These are phyloP conservation scores for Torulaspora globosa DNA, from an alignment of 1,139 yeast genomes.

Conservation along the genomic window DNA sequence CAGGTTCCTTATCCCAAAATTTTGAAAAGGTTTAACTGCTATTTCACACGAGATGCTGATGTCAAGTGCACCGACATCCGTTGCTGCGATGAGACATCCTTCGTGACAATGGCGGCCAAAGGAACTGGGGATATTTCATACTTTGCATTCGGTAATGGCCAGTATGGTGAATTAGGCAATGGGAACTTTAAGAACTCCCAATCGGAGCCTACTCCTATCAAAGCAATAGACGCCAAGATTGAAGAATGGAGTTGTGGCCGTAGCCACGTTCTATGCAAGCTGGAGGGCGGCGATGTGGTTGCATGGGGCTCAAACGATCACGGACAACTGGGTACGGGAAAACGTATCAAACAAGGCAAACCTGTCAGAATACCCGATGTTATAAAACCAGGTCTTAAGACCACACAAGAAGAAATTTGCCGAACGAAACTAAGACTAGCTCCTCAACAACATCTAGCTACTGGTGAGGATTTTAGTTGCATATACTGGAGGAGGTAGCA, in stretches of 20 bases:
- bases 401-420: slow-evolving; percentile 16
- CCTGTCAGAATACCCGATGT: slow-evolving; percentile 56
- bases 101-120: slow-evolving; percentile 42
- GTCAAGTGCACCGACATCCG: slow-evolving; percentile 49
- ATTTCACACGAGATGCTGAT: slow-evolving; percentile 40
- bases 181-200: slow-evolving; percentile 73
- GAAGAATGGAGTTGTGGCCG: slow-evolving; percentile 56
- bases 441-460: slow-evolving; percentile 55
- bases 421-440: slow-evolving; percentile 48
- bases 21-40: slow-evolving; percentile 42
- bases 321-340: slow-evolving; percentile 86
- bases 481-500: slow-evolving; percentile 46
- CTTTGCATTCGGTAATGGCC: slow-evolving; percentile 77
- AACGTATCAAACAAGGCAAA: slow-evolving; percentile 52
- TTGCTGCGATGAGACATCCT: slow-evolving; percentile 70
- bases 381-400: slow-evolving; percentile 47
- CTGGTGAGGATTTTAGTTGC: slow-evolving; percentile 62
- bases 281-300: slow-evolving; percentile 61
- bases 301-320: slow-evolving; percentile 79
- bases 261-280: slow-evolving; percentile 61
- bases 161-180: slow-evolving; percentile 83
- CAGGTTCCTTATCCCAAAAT: slow-evolving; percentile 64
- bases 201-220: slow-evolving; percentile 59
- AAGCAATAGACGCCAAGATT: slow-evolving; percentile 45
- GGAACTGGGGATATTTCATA: slow-evolving; percentile 22